Conservation (phyloP, 495 filamentous ascomycete species). For the Tuber microsphaerosporum region DNA sequence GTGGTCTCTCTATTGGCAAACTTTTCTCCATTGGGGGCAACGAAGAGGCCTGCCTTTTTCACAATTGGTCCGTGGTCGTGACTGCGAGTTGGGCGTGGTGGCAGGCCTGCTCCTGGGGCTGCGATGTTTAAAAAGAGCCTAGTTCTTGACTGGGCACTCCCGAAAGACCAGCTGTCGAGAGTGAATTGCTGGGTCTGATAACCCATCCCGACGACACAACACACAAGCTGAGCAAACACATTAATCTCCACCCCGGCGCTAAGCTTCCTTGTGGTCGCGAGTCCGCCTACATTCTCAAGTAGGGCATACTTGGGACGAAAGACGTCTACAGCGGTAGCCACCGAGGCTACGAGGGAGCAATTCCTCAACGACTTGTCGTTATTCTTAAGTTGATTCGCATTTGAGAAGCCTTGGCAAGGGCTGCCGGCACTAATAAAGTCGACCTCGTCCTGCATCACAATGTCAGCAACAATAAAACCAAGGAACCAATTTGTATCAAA, state of each 20-base stretch:
- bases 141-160: slow-evolving; percentile 55
- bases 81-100: slow-evolving; percentile 51
- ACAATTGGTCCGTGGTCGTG: slow-evolving; percentile 52
- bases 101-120: slow-evolving; percentile 54
- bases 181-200: slow-evolving; percentile 61
- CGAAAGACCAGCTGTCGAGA: slow-evolving; percentile 62
- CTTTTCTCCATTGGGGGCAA: slow-evolving; percentile 53
- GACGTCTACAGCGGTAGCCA: slow-evolving; percentile 64
- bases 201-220: slow-evolving; percentile 62
- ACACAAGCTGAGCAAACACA: slow-evolving; percentile 61
- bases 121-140: slow-evolving; percentile 61
- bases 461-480: slow-evolving; percentile 11
- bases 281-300: slow-evolving; percentile 63
- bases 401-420: slow-evolving; percentile 67
- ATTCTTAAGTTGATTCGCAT: slow-evolving; percentile 50
- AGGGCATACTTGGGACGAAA: slow-evolving; percentile 65
- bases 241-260: slow-evolving; percentile 47
- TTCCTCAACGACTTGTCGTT: slow-evolving; percentile 52
- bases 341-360: slow-evolving; percentile 63
- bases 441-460: slow-evolving; percentile 53
- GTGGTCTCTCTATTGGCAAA: slow-evolving; percentile 51
- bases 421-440: slow-evolving; percentile 64
- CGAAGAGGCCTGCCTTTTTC: slow-evolving; percentile 48
- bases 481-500: neutral
- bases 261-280: slow-evolving; percentile 46